A percentile compares a stretch with the other conserved stretches of the same genome.
These are phyloP conservation scores for Xerocomellus dryophilus DNA, from an alignment of 768 basidiomycete species.

Conservation along the genomic window DNA sequence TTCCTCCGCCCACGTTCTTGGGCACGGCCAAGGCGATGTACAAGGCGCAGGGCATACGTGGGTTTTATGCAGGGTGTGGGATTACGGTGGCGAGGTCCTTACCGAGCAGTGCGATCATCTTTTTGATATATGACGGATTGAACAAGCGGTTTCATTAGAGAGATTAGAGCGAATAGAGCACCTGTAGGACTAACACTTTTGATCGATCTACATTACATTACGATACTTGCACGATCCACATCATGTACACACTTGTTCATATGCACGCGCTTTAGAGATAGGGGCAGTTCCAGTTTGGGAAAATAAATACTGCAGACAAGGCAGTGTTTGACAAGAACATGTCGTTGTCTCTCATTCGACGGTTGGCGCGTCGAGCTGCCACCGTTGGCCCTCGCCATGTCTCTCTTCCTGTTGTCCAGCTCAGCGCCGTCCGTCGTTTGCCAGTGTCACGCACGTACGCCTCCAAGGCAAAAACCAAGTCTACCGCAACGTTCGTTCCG, in stretches of 20 bases:
- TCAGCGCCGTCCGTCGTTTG: background rate
- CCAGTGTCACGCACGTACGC: constrained; percentile 24
- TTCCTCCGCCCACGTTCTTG: constrained; percentile 42
- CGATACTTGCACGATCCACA: background rate
- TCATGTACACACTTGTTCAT: background rate
- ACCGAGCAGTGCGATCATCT: constrained; percentile 90
- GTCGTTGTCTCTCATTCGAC: constrained; percentile 8
- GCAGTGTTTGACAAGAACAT: background rate
- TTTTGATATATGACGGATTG: constrained; percentile 86
- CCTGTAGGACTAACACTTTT: background rate
- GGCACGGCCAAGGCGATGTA: constrained; percentile 71
- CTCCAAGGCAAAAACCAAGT: constrained; percentile 35
- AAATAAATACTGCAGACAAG: background rate
- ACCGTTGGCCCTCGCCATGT: background rate
- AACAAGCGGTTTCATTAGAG: constrained; percentile 46
- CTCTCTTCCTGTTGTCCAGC: background rate
- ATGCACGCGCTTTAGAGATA: background rate
- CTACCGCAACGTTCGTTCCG: constrained; percentile 62
- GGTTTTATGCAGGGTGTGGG: constrained; percentile 90
- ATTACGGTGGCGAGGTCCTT: constrained; percentile 83
- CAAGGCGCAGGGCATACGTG: constrained; percentile 67
- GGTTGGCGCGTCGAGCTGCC: background rate
- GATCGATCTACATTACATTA: background rate
- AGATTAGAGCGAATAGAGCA: background rate
- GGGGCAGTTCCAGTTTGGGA: constrained; percentile 2